Percentiles rank a stretch among this genome's conserved stretches.
These are phyloP conservation scores for Botrytis pseudocinerea DNA, from an alignment of 2,329 filamentous ascomycete species.

Conservation along the genomic window DNA sequence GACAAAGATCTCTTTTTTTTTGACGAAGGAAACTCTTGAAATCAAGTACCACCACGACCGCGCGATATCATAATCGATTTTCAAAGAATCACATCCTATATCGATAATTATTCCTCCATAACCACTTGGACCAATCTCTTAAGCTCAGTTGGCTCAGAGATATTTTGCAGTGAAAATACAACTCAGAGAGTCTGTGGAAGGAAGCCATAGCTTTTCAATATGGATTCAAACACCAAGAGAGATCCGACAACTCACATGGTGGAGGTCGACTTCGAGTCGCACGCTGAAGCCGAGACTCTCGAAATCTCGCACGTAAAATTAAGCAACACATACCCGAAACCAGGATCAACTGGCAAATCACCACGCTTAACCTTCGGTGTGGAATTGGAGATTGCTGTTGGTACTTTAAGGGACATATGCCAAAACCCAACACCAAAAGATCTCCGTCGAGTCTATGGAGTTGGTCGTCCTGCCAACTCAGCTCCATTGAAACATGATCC, in stretches of 20 bases:
- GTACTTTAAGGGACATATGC: slow-evolving; percentile 8
- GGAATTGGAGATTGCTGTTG: slow-evolving; percentile 17
- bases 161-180: not conserved
- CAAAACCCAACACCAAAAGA: slow-evolving; percentile 5
- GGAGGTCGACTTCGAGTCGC: not conserved
- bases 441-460: not conserved
- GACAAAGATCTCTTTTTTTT: not conserved
- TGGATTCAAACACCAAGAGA: not conserved
- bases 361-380: slow-evolving; percentile 23
- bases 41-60: not conserved
- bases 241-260: not conserved
- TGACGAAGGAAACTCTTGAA: not conserved
- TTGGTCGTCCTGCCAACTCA: not conserved
- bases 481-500: not conserved
- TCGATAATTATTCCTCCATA: not conserved
- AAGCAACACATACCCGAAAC: not conserved
- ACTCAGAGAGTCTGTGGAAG: not conserved
- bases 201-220: not conserved
- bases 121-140: not conserved
- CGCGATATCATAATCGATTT: not conserved
- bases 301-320: slow-evolving; percentile 1
- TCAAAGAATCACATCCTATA: not conserved
- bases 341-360: slow-evolving; percentile 9
- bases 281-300: not conserved
- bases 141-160: not conserved